Evolutionary conservation across 306 rosid genomes (phyloP).

Genomic region (Cucurbita argyrosperma): DNA sequence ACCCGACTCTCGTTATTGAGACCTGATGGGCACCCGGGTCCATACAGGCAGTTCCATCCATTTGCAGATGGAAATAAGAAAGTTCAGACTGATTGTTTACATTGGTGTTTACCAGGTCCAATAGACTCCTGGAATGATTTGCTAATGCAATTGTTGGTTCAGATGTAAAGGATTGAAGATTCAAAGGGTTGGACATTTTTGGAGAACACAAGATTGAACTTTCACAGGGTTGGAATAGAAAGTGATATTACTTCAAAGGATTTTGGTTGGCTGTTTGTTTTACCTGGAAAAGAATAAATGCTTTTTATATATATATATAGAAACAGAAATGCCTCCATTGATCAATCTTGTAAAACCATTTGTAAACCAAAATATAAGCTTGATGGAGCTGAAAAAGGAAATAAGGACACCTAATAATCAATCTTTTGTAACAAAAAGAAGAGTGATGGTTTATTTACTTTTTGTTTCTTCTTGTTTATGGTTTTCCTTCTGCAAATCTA

Average conservation of each 20-base stretch:
- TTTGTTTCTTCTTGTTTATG: background rate
- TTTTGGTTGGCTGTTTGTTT: background rate
- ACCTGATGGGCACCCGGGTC: constrained; percentile 87
- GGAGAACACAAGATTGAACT: background rate
- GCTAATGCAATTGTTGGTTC: constrained; percentile 45
- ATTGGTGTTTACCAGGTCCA: constrained; percentile 86
- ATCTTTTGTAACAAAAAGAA: background rate
- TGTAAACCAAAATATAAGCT: background rate
- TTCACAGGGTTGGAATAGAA: background rate
- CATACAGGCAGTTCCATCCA: constrained; percentile 63
- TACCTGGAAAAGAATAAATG: background rate
- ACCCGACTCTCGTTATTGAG: constrained; percentile 52
- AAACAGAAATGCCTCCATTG: background rate
- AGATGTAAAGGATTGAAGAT: constrained; percentile 11
- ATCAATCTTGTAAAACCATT: background rate
- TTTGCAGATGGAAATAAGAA: constrained; percentile 26
- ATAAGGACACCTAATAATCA: background rate
- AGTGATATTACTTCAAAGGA: background rate
- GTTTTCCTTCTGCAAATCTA: background rate
- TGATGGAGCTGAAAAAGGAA: background rate
- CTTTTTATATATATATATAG: background rate
- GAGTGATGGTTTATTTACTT: background rate
- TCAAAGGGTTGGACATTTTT: background rate
- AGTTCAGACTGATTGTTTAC: constrained; percentile 42
- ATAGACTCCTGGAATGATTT: constrained; percentile 82